Percentiles rank a stretch among this genome's conserved stretches.
Conservation (phyloP, 345 rosid species). For the Acer campestre region DNA sequence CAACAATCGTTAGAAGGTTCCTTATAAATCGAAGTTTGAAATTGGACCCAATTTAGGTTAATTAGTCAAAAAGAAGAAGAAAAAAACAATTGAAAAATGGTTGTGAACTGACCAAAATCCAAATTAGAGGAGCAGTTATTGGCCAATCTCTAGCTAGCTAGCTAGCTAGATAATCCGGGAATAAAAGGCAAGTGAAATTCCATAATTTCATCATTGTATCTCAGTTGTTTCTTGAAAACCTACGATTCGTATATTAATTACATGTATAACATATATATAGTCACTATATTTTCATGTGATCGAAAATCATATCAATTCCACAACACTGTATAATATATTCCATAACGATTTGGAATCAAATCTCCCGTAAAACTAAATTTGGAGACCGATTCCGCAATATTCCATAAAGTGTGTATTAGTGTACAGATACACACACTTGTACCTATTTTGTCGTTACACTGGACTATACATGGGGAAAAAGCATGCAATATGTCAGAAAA, state of each 20-base stretch:
- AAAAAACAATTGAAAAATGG: background rate
- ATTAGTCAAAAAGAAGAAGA: slow-evolving; percentile 5
- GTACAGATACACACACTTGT: no score
- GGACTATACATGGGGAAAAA: background rate
- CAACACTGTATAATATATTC: no score
- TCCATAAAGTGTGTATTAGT: no score
- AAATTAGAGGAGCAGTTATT: background rate
- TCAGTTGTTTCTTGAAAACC: background rate
- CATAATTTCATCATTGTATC: background rate
- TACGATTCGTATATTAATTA: no score
- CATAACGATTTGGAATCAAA: no score
- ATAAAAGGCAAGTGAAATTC: background rate
- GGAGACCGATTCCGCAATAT: no score
- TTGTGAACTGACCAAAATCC: background rate
- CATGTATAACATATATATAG: no score
- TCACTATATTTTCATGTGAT: no score
- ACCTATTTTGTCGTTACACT: no score
- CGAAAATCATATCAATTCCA: no score
- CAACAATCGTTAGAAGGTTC: background rate
- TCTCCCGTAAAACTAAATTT: no score
- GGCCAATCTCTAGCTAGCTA: background rate
- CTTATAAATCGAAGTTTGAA: no score
- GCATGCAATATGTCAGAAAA: background rate
- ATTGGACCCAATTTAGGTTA: background rate
- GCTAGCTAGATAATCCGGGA: background rate